Evolutionary conservation across 1,284 basidiomycete genomes (phyloP).

Genomic region (Leccinum pachyderme): DNA sequence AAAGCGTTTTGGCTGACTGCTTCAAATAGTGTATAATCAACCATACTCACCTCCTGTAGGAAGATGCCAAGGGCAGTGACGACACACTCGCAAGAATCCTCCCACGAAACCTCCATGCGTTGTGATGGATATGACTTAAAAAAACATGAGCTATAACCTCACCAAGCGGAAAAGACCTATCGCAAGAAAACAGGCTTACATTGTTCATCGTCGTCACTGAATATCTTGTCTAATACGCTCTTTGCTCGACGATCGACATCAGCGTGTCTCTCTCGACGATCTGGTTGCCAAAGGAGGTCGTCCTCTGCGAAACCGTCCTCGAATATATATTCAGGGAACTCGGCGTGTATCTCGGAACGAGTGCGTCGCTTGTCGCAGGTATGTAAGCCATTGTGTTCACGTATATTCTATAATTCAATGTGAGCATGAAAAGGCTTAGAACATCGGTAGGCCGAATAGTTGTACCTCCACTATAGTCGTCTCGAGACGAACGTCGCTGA

Average conservation of each 20-base stretch:
- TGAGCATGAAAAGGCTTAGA: background rate
- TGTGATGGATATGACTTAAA: constrained; percentile 57
- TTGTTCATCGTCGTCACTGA: constrained; percentile 1
- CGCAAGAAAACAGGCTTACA: constrained; percentile 1
- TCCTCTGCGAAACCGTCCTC: constrained; percentile 70
- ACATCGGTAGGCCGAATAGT: background rate
- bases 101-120: constrained; percentile 61
- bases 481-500: constrained; percentile 38
- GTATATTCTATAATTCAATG: background rate
- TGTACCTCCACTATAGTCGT: background rate
- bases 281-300: constrained; percentile 39
- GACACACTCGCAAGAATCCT: constrained; percentile 44
- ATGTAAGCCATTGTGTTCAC: background rate
- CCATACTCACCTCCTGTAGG: constrained; percentile 56
- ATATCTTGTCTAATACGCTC: constrained; percentile 5
- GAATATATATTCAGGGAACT: constrained; percentile 62
- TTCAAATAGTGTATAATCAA: background rate
- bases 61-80: constrained; percentile 42
- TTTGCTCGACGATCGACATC: constrained; percentile 7
- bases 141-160: background rate
- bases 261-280: constrained; percentile 9
- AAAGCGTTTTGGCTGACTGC: background rate
- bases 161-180: background rate
- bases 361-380: constrained; percentile 12
- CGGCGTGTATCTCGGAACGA: constrained; percentile 47